Evolutionary conservation across 2,329 filamentous ascomycete genomes (phyloP).

Genomic region (Pezicula neosporulosa): DNA sequence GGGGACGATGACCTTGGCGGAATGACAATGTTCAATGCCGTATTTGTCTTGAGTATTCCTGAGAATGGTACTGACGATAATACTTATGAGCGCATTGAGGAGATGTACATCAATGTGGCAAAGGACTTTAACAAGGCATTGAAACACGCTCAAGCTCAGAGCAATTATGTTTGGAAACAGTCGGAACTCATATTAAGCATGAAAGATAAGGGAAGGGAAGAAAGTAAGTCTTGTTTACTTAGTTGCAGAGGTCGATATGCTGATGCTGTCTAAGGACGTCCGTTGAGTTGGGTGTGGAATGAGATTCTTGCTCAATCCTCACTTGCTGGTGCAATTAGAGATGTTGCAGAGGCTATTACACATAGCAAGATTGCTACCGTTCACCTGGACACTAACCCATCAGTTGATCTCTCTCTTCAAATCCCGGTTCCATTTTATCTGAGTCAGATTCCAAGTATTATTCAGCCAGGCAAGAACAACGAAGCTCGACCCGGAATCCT

Average conservation of each 20-base stretch:
- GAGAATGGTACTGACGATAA: conserved; percentile 65
- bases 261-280: conserved; percentile 27
- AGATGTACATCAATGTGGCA: conserved; percentile 85
- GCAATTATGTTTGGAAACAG: conserved; percentile 89
- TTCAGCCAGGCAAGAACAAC: conserved; percentile 64
- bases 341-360: conserved; percentile 77
- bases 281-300: conserved; percentile 64
- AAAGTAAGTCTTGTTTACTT: conserved; percentile 32
- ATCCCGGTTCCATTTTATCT: conserved; percentile 67
- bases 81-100: conserved; percentile 55
- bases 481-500: conserved; percentile 72
- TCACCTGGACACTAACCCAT: conserved; percentile 60
- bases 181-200: conserved; percentile 77
- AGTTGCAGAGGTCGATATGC: neutral
- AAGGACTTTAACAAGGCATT: conserved; percentile 91
- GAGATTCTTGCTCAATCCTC: conserved; percentile 71
- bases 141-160: conserved; percentile 87
- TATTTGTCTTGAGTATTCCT: conserved; percentile 84
- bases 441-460: conserved; percentile 29
- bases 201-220: conserved; percentile 78
- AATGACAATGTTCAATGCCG: conserved; percentile 97
- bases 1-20: conserved; percentile 23
- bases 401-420: conserved; percentile 60
- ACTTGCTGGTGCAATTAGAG: conserved; percentile 77
- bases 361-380: conserved; percentile 83